Conservation (phyloP, 2,329 filamentous ascomycete species). For the Dactylellina cionopaga region DNA sequence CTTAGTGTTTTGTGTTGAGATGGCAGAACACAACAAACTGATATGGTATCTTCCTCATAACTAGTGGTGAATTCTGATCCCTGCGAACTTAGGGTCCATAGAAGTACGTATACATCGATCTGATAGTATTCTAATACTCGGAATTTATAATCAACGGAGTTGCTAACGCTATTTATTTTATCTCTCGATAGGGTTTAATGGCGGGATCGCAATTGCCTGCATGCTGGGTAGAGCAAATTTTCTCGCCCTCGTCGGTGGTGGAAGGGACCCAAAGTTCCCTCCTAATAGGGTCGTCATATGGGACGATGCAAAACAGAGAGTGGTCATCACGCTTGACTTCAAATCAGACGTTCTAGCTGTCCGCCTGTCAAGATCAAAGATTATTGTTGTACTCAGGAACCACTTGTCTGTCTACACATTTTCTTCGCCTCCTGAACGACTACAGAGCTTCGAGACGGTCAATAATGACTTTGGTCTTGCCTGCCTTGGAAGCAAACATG, state of each 20-base stretch:
- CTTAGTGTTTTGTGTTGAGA: slow-evolving; percentile 33
- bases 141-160: slow-evolving; percentile 54
- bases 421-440: slow-evolving; percentile 74
- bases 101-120: slow-evolving; percentile 62
- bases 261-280: slow-evolving; percentile 83
- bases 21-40: slow-evolving; percentile 15
- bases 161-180: slow-evolving; percentile 11
- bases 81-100: slow-evolving; percentile 74
- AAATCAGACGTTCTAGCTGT: slow-evolving; percentile 83
- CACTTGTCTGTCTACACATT: slow-evolving; percentile 84
- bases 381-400: slow-evolving; percentile 83
- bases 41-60: slow-evolving; percentile 3
- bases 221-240: slow-evolving; percentile 91
- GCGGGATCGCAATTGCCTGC: slow-evolving; percentile 81
- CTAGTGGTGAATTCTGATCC: slow-evolving; percentile 78
- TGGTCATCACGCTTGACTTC: slow-evolving; percentile 79
- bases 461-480: slow-evolving; percentile 85
- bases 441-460: slow-evolving; percentile 83
- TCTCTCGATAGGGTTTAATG: slow-evolving; percentile 73
- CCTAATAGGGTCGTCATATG: slow-evolving; percentile 92
- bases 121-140: slow-evolving; percentile 9
- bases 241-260: slow-evolving; percentile 87
- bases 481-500: slow-evolving; percentile 75
- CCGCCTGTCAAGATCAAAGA: slow-evolving; percentile 77
- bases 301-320: slow-evolving; percentile 83